Percentiles rank a stretch among this genome's conserved stretches.
phyloP scores from a whole-genome alignment of 306 rosid genomes.

The Sophora flavescens region DNA sequence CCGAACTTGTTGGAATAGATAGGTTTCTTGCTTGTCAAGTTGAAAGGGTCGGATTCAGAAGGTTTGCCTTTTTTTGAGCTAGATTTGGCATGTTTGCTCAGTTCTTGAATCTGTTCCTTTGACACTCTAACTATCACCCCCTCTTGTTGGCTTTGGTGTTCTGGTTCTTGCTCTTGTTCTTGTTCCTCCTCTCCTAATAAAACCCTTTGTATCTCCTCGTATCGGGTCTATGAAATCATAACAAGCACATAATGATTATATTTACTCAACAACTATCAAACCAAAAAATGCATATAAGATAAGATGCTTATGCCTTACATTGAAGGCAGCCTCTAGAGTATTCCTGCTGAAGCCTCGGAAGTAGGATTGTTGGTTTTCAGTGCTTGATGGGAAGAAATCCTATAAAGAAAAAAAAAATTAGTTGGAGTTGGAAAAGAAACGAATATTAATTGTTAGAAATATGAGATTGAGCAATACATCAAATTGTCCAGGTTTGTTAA shows the following conservation, averaged over 20 bases:
- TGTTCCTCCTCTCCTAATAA: conserved; percentile 18
- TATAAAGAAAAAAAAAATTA: neutral
- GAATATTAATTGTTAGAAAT: no score
- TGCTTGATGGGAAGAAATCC: conserved; percentile 37
- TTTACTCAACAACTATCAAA: neutral
- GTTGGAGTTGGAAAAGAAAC: neutral
- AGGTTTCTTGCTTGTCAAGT: conserved; percentile 25
- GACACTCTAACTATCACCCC: conserved; percentile 41
- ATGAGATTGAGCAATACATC: conserved; percentile 2
- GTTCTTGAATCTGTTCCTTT: conserved; percentile 33
- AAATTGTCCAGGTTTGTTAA: conserved; percentile 24
- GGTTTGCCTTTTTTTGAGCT: neutral
- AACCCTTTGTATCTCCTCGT: conserved; percentile 35
- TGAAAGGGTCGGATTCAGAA: conserved; percentile 42
- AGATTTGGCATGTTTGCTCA: conserved; percentile 27
- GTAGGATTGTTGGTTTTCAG: conserved; percentile 35
- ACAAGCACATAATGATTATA: neutral
- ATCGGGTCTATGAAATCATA: conserved; percentile 2
- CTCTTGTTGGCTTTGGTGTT: neutral
- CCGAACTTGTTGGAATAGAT: conserved; percentile 48
- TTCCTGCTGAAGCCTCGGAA: conserved; percentile 39
- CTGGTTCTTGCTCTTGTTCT: neutral
- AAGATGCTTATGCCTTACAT: conserved; percentile 35
- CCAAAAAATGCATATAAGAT: neutral
- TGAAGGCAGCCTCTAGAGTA: conserved; percentile 43